Evolutionary conservation across 2,329 filamentous ascomycete genomes (phyloP), one percentile per base, ranked within the genome.

Genomic region (Periconia sp.): DNA sequence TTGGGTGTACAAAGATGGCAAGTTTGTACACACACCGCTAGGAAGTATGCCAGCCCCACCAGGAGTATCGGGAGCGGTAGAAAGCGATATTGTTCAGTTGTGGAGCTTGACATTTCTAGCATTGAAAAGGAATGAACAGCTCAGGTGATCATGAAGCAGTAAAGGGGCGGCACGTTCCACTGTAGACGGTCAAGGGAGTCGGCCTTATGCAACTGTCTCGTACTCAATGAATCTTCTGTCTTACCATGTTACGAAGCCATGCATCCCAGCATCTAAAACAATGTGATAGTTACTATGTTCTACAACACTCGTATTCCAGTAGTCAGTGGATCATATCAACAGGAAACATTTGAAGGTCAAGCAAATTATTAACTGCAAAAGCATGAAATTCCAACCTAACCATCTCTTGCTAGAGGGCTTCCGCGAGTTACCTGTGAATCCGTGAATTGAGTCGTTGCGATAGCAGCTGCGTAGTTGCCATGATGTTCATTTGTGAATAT

Each of bases 101-200:
- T 85, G 82, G 83, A 83, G 80, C 58, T 72, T 85, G 70, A 81
- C 81, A 0, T 85, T 85, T 60, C 70, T 85, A 58, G 80, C 81
- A n/a, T 77, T 85, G 13, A 76, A 63, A 58, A 74, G 77, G 58
- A 73, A 80, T 58, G 50, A 50, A n/a, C 3, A 37, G 3, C 33
- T 37, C 33, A 37, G 33, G 33, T 37, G 5, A 37, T 37, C 6
- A n/a, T 37, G 13, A n/a, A 14, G 13, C 3, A 37, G 11, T 3
- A 37, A 37, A 37, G 15, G 33, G 15, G 33, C 5, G 3, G 15
- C 5, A 11, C 6, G 11, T 37, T 37, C 13, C 33, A 37, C 23
- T 27, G 8, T 27, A 27, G 23, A 37, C 15, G 33, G 33, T 37
- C 33, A 11, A 37, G 11, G 23, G 33, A 37, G 11, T 11, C 5